Evolutionary conservation across 108 stramenopile species (phyloP).

Genomic region (Aurantiochytrium sp.): DNA sequence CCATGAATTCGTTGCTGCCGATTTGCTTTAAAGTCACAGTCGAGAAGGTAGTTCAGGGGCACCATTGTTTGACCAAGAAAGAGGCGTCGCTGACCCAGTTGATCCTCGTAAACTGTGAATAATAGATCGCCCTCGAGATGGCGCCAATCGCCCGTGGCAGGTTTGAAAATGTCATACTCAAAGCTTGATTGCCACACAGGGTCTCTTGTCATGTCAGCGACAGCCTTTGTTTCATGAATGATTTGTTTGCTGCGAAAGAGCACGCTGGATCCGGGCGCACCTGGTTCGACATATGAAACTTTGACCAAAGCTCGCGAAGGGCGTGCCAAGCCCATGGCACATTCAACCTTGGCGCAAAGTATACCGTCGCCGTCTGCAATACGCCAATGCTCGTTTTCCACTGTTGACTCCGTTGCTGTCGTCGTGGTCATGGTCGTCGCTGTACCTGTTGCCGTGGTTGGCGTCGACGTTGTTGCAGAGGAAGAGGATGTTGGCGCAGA

Average conservation of each 20-base stretch:
- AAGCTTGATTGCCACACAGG: neutral
- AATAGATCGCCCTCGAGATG: neutral
- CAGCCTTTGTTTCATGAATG: neutral
- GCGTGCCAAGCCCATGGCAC: neutral
- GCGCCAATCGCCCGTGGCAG: neutral
- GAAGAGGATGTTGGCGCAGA: too few relatives aligned
- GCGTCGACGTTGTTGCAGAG: too few relatives aligned
- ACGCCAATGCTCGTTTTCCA: neutral
- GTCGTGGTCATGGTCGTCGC: neutral
- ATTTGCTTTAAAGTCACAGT: neutral
- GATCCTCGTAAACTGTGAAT: neutral
- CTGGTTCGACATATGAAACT: conserved; percentile 4
- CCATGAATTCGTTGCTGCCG: neutral
- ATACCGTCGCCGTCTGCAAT: neutral
- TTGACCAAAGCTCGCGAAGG: neutral
- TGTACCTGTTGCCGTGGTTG: neutral
- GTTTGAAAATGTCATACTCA: neutral
- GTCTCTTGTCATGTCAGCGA: neutral
- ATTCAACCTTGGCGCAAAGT: neutral
- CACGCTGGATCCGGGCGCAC: neutral
- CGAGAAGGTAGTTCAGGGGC: neutral
- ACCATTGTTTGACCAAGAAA: neutral
- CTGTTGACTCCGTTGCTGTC: neutral
- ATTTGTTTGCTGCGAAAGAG: neutral
- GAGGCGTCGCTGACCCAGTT: neutral